Conservation (phyloP, 2,329 filamentous ascomycete genomes). For the Dryadomyces sulphureus region DNA sequence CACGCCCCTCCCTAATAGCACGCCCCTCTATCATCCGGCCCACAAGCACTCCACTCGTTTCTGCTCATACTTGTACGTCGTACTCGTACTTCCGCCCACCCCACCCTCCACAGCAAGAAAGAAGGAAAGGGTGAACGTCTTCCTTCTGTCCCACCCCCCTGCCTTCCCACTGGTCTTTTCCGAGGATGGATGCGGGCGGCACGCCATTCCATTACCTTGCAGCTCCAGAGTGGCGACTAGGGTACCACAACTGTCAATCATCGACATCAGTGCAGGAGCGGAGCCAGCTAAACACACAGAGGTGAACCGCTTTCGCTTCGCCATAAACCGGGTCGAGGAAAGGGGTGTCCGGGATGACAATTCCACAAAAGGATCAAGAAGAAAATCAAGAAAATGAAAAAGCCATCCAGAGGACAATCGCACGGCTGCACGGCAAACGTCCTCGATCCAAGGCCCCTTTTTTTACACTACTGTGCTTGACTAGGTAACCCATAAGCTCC, state of each 20-base stretch:
- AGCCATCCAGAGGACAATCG: too few species aligned
- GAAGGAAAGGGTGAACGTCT: constrained; percentile 3
- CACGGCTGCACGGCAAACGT: neutral
- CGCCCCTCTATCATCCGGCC: neutral
- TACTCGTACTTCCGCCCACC: constrained; percentile 1
- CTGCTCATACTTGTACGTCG: too few species aligned
- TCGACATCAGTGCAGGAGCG: constrained; percentile 3
- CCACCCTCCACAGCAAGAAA: neutral
- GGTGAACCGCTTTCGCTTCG: neutral
- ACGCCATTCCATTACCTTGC: constrained; percentile 8
- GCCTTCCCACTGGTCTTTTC: constrained; percentile 1
- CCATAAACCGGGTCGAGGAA: neutral
- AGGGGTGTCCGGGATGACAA: neutral
- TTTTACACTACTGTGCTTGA: neutral
- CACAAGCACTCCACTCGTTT: neutral
- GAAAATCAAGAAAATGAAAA: neutral
- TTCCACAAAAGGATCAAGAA: neutral
- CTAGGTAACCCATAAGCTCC: neutral
- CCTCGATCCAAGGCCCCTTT: neutral
- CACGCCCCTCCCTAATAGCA: neutral
- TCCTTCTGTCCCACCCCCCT: constrained; percentile 1
- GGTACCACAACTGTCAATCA: constrained; percentile 5
- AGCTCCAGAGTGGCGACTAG: constrained; percentile 5
- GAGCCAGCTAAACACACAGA: neutral
- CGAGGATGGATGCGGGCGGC: constrained; percentile 6